phyloP scores from a whole-genome alignment of 2,329 filamentous ascomycete species.

The Fusarium sp. region DNA sequence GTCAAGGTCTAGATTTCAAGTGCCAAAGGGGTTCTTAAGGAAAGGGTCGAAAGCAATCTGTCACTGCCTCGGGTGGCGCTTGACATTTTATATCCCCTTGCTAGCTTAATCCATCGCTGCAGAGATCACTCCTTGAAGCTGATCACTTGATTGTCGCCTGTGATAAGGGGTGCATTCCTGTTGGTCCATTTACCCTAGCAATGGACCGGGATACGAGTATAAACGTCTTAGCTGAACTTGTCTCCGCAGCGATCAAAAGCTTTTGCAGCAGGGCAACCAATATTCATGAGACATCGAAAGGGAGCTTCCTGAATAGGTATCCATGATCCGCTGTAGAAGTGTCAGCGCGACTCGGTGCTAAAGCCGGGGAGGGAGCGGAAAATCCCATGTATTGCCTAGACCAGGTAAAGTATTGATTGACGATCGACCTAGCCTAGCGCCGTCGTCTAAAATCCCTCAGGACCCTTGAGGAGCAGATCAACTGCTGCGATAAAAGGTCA shows the following conservation, averaged over 20 bases:
- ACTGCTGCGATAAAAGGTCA: not conserved
- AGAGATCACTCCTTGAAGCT: not conserved
- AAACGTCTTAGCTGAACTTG: not conserved
- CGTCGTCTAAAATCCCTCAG: not conserved
- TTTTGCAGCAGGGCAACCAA: not conserved
- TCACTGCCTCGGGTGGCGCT: not conserved
- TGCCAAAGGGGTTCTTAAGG: not conserved
- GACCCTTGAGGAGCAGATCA: not conserved
- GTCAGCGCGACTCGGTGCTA: not conserved
- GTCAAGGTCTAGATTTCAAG: not conserved
- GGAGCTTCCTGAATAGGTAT: conserved; percentile 16
- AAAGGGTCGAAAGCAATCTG: not conserved
- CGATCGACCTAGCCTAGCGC: not conserved
- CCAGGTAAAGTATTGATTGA: not conserved
- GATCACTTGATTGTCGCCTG: not conserved
- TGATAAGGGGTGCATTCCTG: not conserved
- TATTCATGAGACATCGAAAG: not conserved
- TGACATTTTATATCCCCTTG: conserved; percentile 10
- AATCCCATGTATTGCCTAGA: conserved; percentile 3
- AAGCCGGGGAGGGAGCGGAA: not conserved
- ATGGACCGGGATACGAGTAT: not conserved
- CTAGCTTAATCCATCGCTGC: not conserved
- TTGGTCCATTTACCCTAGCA: not conserved
- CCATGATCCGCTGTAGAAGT: not conserved
- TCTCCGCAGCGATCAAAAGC: not conserved